Evolutionary conservation across 306 rosid species (phyloP).

Genomic region (Malus sieversii): DNA sequence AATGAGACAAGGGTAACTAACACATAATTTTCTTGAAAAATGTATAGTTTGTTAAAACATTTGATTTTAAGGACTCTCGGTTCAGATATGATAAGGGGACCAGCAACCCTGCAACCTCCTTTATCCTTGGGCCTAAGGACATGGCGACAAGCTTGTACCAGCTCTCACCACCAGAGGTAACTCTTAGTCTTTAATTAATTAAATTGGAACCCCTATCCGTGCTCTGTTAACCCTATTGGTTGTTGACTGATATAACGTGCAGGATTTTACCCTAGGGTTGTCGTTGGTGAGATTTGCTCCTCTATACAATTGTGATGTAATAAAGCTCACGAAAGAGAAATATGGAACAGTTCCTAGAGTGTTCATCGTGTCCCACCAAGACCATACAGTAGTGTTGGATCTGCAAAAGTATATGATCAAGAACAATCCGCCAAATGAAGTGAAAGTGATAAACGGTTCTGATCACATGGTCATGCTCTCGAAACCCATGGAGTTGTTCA

Average conservation of each 20-base stretch:
- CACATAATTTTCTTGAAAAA: neutral
- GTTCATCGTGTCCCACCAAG: constrained; percentile 1
- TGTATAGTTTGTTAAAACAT: neutral
- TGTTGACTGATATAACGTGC: no score
- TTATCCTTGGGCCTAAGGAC: constrained; percentile 10
- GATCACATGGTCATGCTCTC: constrained; percentile 52
- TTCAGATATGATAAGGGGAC: neutral
- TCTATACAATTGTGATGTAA: constrained; percentile 18
- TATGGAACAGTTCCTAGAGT: constrained; percentile 20
- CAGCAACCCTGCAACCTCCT: constrained; percentile 5
- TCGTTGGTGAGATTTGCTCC: no score
- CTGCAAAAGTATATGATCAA: constrained; percentile 15
- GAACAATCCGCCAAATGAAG: constrained; percentile 7
- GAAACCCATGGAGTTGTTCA: constrained; percentile 18
- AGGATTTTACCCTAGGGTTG: constrained; percentile 18
- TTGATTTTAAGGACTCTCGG: neutral
- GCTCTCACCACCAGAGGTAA: constrained; percentile 36
- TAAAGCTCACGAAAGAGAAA: constrained; percentile 3
- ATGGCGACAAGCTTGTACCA: constrained; percentile 25
- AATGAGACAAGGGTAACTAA: no score
- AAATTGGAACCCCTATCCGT: no score
- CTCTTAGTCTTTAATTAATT: no score
- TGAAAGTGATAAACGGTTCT: constrained; percentile 12
- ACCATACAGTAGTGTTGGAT: constrained; percentile 2
- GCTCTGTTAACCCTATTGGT: no score